Conservation (phyloP, 768 basidiomycete genomes). For the Boletus sp. region DNA sequence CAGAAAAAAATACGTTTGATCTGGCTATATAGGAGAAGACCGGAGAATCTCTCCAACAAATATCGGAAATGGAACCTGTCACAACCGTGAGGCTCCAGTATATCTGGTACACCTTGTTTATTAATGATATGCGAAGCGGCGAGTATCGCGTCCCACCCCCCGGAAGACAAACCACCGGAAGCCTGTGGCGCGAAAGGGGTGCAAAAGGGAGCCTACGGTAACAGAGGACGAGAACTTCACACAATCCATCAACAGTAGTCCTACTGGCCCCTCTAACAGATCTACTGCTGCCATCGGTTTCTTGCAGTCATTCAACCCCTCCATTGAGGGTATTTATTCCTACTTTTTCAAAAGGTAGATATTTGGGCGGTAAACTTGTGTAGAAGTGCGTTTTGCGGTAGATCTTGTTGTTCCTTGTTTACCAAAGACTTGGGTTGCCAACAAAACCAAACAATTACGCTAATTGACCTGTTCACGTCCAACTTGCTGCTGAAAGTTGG, state of each 20-base stretch:
- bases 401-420: conserved; percentile 17
- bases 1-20: background rate
- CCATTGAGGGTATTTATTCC: background rate
- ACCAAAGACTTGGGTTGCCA: conserved; percentile 8
- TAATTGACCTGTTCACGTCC: background rate
- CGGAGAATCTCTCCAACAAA: conserved; percentile 3
- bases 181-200: background rate
- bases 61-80: background rate
- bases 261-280: background rate
- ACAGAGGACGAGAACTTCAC: background rate
- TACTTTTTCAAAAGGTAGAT: background rate
- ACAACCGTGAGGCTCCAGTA: background rate
- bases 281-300: background rate
- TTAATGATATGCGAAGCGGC: background rate
- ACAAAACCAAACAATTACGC: conserved; percentile 22
- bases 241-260: background rate
- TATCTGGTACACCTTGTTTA: background rate
- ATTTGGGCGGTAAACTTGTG: background rate
- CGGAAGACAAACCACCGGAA: background rate
- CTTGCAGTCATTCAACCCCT: conserved; percentile 1
- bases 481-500: background rate
- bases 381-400: too few relatives aligned
- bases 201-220: background rate
- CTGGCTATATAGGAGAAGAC: conserved; percentile 5
- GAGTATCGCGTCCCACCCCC: too few relatives aligned